These are phyloP conservation scores for Pugionium dolabratum DNA, from an alignment of 345 rosid species.

Conservation along the genomic window DNA sequence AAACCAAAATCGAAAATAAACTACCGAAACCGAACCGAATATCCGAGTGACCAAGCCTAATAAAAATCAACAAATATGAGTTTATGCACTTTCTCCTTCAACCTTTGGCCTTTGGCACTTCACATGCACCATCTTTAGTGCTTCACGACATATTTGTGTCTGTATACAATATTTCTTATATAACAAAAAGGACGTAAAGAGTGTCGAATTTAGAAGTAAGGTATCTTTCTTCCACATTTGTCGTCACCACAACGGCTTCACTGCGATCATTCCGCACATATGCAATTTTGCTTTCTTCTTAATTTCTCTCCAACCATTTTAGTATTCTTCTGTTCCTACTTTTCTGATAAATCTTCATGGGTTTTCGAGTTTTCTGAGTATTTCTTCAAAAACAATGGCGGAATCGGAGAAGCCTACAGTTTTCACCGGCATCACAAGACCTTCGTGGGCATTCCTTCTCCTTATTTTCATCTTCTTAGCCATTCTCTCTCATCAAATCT, in stretches of 20 bases:
- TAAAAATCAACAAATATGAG: no score
- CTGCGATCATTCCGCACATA: conserved; percentile 32
- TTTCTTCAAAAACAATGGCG: conserved; percentile 31
- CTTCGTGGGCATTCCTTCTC: conserved; percentile 56
- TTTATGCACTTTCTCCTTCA: conserved; percentile 2
- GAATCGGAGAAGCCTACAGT: conserved; percentile 47
- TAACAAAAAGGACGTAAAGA: not conserved
- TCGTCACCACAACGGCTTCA: conserved; percentile 4
- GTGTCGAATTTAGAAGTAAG: conserved; percentile 25
- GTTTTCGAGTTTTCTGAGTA: conserved; percentile 5
- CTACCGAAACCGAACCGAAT: no score
- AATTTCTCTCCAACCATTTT: not conserved
- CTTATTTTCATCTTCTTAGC: conserved; percentile 52
- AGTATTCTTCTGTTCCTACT: conserved; percentile 23
- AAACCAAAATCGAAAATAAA: no score
- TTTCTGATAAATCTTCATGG: conserved; percentile 20
- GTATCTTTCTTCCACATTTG: conserved; percentile 18
- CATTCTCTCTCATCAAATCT: conserved; percentile 62
- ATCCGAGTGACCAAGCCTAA: no score
- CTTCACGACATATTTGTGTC: conserved; percentile 15
- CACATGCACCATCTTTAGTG: conserved; percentile 35
- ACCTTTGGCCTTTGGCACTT: conserved; percentile 25
- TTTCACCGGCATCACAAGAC: conserved; percentile 36
- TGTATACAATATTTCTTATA: not conserved
- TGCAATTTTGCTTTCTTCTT: conserved; percentile 7